phyloP scores from a whole-genome alignment of 306 rosid species.

The Vigna angularis region DNA sequence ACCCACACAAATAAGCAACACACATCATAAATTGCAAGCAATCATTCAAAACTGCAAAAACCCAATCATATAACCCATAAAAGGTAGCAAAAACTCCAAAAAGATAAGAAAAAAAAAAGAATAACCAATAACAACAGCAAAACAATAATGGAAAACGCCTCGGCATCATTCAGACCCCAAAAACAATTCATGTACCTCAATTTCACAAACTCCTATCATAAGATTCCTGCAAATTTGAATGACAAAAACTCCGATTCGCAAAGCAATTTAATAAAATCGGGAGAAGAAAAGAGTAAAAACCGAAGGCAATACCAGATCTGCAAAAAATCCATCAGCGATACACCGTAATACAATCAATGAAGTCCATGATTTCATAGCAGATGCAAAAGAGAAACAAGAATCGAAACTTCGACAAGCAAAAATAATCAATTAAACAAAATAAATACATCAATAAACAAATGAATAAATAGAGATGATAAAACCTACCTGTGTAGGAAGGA shows the following conservation, averaged over 20 bases:
- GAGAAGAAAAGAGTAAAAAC: neutral
- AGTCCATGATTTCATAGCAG: neutral
- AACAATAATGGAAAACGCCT: neutral
- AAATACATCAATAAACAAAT: neutral
- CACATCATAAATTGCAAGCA: neutral
- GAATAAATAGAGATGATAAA: neutral
- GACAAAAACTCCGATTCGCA: neutral
- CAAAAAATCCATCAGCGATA: constrained; percentile 22
- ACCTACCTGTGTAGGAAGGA: constrained; percentile 46
- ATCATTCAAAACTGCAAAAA: constrained; percentile 13
- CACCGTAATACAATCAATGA: neutral
- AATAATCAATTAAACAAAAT: neutral
- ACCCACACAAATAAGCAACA: constrained; percentile 5
- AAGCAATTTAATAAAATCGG: neutral
- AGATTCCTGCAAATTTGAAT: neutral
- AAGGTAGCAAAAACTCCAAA: neutral
- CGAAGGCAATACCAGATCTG: constrained; percentile 40
- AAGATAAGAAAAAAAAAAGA: neutral
- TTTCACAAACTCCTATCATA: neutral
- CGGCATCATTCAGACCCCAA: neutral
- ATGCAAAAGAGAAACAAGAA: neutral
- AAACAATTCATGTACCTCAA: constrained; percentile 3
- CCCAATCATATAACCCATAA: neutral
- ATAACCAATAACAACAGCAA: neutral
- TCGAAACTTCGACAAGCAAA: neutral